Evolutionary conservation across 805 yeast genomes (phyloP).

Genomic region (Brettanomyces custersianus): DNA sequence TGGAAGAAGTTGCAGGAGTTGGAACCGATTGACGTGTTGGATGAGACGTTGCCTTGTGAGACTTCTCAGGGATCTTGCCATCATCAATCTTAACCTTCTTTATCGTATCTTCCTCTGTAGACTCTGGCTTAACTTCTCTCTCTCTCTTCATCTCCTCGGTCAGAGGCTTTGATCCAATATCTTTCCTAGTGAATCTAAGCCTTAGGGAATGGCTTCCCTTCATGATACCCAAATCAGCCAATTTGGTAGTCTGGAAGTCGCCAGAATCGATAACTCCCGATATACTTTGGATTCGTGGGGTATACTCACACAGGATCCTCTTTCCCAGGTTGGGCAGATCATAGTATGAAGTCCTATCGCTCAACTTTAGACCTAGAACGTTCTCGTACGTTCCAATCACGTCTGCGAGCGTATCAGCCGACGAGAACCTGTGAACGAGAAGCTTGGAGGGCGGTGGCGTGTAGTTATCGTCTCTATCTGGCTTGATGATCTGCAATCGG

Average conservation of each 20-base stretch:
- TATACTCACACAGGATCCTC: neutral
- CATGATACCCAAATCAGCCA: conserved; percentile 4
- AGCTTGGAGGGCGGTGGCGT: neutral
- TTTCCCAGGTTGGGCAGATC: conserved; percentile 3
- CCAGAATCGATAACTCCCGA: neutral
- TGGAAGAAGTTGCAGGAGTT: too few relatives aligned
- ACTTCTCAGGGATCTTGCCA: neutral
- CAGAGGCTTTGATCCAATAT: neutral
- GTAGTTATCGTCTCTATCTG: conserved; percentile 4
- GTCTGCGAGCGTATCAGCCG: neutral
- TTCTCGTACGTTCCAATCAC: conserved; percentile 3
- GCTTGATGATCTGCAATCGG: conserved; percentile 7
- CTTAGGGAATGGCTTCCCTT: conserved; percentile 21
- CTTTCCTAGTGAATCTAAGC: conserved; percentile 13
- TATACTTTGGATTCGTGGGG: conserved; percentile 5
- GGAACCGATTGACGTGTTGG: neutral
- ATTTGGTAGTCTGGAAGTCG: conserved; percentile 1
- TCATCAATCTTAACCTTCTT: neutral
- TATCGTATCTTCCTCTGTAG: neutral
- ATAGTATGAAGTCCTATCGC: conserved; percentile 3
- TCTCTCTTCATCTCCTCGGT: neutral
- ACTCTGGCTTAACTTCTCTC: neutral
- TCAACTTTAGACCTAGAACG: neutral
- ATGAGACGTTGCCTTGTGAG: neutral
- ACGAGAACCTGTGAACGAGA: conserved; percentile 2